Evolutionary conservation across 805 yeast genomes (phyloP).

Genomic region (Lipomyces spencermartinsiae): DNA sequence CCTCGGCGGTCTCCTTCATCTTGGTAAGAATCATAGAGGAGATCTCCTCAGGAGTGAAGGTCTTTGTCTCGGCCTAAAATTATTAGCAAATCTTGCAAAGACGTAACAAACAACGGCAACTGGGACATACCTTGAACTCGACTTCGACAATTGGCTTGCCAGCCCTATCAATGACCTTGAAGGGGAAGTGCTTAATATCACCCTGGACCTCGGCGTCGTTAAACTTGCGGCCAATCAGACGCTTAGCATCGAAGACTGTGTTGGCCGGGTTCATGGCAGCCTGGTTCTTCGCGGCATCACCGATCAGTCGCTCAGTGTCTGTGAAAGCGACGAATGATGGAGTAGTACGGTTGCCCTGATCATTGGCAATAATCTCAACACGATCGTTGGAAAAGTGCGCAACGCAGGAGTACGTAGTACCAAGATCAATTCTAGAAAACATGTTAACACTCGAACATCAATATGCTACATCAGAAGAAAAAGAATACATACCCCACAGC

Average conservation of each 20-base stretch:
- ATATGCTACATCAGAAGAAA: neutral
- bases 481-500: conserved; percentile 50
- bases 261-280: conserved; percentile 95
- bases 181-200: conserved; percentile 90
- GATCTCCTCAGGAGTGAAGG: conserved; percentile 92
- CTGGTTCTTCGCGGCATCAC: conserved; percentile 98
- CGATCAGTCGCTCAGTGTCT: conserved; percentile 91
- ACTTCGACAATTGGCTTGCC: conserved; percentile 91
- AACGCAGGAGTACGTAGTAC: conserved; percentile 97
- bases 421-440: conserved; percentile 80
- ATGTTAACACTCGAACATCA: conserved; percentile 16
- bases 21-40: conserved; percentile 90
- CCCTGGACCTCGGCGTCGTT: conserved; percentile 76
- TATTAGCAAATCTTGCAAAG: neutral
- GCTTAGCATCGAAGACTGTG: conserved; percentile 95
- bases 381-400: conserved; percentile 85
- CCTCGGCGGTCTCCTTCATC: conserved; percentile 95
- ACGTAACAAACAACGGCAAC: neutral
- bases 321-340: conserved; percentile 97
- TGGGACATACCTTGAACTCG: conserved; percentile 62
- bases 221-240: conserved; percentile 87
- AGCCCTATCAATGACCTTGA: conserved; percentile 72
- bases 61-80: conserved; percentile 71
- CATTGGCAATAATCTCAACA: conserved; percentile 95
- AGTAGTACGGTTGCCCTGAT: conserved; percentile 98